Conservation (phyloP, 78 protist species). For the Isochrysis galbana region DNA sequence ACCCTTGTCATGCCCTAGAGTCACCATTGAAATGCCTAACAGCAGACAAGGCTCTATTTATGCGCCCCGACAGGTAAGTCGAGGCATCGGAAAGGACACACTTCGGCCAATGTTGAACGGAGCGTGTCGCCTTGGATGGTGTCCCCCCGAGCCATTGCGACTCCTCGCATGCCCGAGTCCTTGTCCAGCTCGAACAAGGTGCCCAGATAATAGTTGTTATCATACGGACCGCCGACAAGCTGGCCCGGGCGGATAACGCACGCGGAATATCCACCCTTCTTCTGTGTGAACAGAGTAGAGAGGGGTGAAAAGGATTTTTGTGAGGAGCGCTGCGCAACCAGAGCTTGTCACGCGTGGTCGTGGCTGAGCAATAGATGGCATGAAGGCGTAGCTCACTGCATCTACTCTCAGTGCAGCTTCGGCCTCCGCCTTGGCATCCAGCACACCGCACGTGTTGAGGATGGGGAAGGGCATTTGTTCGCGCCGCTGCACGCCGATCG, state of each 20-base stretch:
- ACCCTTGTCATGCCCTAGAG: no score
- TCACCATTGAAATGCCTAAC: no score
- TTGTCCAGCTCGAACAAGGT: slow-evolving; percentile 13
- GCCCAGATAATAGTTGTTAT: not conserved
- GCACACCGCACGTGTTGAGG: slow-evolving; percentile 16
- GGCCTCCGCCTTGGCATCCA: not conserved
- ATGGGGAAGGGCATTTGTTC: not conserved
- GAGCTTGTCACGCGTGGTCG: no score
- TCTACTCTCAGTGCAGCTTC: not conserved
- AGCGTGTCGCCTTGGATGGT: not conserved
- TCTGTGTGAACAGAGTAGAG: no score
- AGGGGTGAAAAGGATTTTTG: no score
- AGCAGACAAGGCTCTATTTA: no score
- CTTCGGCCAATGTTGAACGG: slow-evolving; percentile 19
- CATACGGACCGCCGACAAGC: slow-evolving; percentile 28
- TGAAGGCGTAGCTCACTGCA: no score
- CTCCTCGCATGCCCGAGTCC: not conserved
- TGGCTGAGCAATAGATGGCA: no score
- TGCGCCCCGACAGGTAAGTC: no score
- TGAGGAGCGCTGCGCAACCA: no score
- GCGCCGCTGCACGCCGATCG: slow-evolving; percentile 1
- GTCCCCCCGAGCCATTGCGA: not conserved
- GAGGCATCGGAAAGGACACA: no score
- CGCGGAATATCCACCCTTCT: not conserved
- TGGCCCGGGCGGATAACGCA: slow-evolving; percentile 4